Percentiles rank a stretch among this genome's conserved stretches.
phyloP scores from a whole-genome alignment of 257 asterid species.

The Forsythia suspensa region DNA sequence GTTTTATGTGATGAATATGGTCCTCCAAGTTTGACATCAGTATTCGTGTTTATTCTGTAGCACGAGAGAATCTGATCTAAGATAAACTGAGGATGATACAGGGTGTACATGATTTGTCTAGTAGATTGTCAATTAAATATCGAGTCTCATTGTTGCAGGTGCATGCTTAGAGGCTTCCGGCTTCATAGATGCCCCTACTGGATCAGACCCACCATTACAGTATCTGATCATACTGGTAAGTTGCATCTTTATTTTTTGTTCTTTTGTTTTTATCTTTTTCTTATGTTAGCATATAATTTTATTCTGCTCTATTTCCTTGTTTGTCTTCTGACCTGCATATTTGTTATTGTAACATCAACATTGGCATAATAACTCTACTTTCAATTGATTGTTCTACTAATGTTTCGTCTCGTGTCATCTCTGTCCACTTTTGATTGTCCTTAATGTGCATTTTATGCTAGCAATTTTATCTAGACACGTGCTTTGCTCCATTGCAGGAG shows the following conservation, averaged over 20 bases:
- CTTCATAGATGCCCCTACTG: constrained; percentile 94
- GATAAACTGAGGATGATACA: constrained; percentile 17
- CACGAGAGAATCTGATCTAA: neutral
- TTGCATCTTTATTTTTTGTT: neutral
- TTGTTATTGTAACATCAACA: neutral
- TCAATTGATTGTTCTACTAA: neutral
- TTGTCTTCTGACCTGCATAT: neutral
- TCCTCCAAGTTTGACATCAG: constrained; percentile 8
- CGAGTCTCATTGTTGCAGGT: constrained; percentile 52
- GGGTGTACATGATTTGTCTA: constrained; percentile 10
- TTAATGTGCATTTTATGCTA: neutral
- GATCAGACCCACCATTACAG: constrained; percentile 89
- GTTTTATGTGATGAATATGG: constrained; percentile 12
- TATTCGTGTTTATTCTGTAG: constrained; percentile 6
- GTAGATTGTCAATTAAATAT: constrained; percentile 4
- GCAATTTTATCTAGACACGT: constrained; percentile 16
- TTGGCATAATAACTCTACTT: neutral
- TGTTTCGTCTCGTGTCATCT: neutral
- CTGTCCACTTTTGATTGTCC: neutral
- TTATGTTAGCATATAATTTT: neutral
- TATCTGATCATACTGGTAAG: constrained; percentile 85
- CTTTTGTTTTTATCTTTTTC: neutral
- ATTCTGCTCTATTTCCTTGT: neutral
- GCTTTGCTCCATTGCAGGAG: constrained; percentile 56
- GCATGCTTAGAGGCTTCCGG: constrained; percentile 97